Evolutionary conservation across 108 stramenopile genomes (phyloP).

Genomic region (Nannochloropsis granulata): DNA sequence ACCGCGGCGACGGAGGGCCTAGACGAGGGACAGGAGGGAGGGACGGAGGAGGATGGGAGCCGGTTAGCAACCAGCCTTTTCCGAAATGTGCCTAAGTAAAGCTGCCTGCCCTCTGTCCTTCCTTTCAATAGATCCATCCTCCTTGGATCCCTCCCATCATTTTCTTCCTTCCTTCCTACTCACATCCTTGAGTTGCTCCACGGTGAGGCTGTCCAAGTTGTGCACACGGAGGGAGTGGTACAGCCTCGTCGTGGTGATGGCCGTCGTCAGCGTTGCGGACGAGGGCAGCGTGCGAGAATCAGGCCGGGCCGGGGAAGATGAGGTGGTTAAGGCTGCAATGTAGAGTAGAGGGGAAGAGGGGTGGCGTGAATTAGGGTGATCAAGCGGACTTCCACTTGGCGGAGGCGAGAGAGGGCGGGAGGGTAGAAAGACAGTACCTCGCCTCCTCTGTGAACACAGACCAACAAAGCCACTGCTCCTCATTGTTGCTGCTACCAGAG

Average conservation of each 20-base stretch:
- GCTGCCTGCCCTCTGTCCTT: not conserved
- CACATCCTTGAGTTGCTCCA: not conserved
- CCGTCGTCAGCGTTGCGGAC: too few relatives aligned
- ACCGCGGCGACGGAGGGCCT: not conserved
- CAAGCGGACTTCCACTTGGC: too few relatives aligned
- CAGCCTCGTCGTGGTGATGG: not conserved
- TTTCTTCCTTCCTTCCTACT: not conserved
- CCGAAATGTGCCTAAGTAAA: not conserved
- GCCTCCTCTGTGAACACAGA: too few relatives aligned
- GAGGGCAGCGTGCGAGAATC: too few relatives aligned
- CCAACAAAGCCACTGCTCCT: too few relatives aligned
- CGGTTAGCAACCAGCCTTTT: not conserved
- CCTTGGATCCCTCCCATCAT: not conserved
- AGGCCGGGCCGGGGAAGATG: too few relatives aligned
- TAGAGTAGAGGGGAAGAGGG: too few relatives aligned
- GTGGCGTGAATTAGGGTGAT: too few relatives aligned
- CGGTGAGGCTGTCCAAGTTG: not conserved
- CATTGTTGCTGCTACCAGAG: too few relatives aligned
- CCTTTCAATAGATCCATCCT: not conserved
- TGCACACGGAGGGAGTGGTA: not conserved
- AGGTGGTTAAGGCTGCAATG: too few relatives aligned
- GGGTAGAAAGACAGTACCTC: too few relatives aligned
- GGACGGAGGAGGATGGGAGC: not conserved
- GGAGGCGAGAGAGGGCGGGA: too few relatives aligned
- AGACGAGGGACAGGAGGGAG: not conserved